Conservation (phyloP, 1,284 basidiomycete genomes). For the Boletus sp. region DNA sequence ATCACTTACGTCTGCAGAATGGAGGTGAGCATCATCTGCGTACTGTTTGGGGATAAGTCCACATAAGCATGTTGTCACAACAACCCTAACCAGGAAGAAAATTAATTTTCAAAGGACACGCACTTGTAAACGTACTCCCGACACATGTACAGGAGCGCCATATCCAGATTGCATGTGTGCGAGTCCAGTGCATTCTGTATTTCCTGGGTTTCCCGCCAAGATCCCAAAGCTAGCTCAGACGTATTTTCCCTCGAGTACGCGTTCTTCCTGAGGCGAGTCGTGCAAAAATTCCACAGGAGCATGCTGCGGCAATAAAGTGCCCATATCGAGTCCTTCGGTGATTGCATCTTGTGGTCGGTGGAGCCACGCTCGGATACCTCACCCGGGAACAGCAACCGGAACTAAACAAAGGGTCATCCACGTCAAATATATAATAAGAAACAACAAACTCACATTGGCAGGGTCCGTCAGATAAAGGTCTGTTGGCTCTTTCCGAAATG, state of each 20-base stretch:
- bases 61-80: slow-evolving; percentile 14
- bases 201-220: slow-evolving; percentile 57
- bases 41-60: slow-evolving; percentile 39
- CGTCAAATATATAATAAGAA: slow-evolving; percentile 6
- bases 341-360: slow-evolving; percentile 38
- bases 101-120: slow-evolving; percentile 29
- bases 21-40: slow-evolving; percentile 62
- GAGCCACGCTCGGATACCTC: slow-evolving; percentile 52
- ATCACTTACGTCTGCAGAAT: slow-evolving; percentile 60
- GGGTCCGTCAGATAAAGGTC: slow-evolving; percentile 58
- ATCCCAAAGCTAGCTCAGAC: slow-evolving; percentile 55
- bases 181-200: slow-evolving; percentile 62
- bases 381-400: slow-evolving; percentile 54
- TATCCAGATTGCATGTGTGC: slow-evolving; percentile 66
- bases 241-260: slow-evolving; percentile 45
- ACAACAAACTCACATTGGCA: slow-evolving; percentile 48
- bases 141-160: slow-evolving; percentile 59
- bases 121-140: slow-evolving; percentile 74
- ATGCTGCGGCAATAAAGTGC: slow-evolving; percentile 74
- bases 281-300: slow-evolving; percentile 70
- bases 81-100: slow-evolving; percentile 6
- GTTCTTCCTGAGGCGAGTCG: slow-evolving; percentile 45
- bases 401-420: slow-evolving; percentile 36
- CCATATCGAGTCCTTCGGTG: slow-evolving; percentile 72
- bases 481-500: slow-evolving; percentile 53